A percentile compares a stretch with the other conserved stretches of the same genome.
phyloP scores from a whole-genome alignment of 176 grass and related monocot species.

The Aegilops tauschii region DNA sequence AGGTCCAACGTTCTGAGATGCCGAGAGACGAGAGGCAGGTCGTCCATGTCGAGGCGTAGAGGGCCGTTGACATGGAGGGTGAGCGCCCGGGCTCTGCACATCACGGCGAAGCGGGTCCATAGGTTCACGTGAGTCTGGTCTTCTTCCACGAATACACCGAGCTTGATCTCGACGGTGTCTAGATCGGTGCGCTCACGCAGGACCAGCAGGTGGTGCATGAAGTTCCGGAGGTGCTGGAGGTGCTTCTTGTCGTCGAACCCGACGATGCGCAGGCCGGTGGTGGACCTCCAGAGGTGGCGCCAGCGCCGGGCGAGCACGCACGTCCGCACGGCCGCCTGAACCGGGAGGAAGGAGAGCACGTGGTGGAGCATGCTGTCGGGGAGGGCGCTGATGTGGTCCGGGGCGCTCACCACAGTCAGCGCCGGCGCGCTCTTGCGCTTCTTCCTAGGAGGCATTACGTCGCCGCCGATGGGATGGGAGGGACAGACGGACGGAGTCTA shows the following conservation, averaged over 20 bases:
- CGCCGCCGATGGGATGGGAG: no score
- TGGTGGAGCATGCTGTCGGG: not conserved
- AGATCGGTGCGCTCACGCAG: not conserved
- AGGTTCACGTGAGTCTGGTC: not conserved
- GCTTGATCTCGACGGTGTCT: not conserved
- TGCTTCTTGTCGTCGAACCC: not conserved
- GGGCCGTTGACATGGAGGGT: not conserved
- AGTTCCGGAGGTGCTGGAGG: no score
- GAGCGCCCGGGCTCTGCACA: not conserved
- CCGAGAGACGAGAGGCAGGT: not conserved
- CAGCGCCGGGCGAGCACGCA: not conserved
- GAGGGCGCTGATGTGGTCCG: not conserved
- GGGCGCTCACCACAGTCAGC: no score
- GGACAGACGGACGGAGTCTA: no score
- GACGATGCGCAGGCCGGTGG: not conserved
- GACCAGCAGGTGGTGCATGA: not conserved
- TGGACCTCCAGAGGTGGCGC: not conserved
- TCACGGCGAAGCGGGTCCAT: not conserved
- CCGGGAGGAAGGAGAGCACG: not conserved
- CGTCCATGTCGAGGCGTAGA: not conserved
- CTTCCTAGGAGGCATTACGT: no score
- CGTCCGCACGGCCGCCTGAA: not conserved
- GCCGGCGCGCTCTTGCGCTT: no score
- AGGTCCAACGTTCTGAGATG: not conserved
- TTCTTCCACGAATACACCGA: rapidly evolving